Evolutionary conservation across 2,329 filamentous ascomycete species (phyloP).

Genomic region (Trichoderma oligosporum): DNA sequence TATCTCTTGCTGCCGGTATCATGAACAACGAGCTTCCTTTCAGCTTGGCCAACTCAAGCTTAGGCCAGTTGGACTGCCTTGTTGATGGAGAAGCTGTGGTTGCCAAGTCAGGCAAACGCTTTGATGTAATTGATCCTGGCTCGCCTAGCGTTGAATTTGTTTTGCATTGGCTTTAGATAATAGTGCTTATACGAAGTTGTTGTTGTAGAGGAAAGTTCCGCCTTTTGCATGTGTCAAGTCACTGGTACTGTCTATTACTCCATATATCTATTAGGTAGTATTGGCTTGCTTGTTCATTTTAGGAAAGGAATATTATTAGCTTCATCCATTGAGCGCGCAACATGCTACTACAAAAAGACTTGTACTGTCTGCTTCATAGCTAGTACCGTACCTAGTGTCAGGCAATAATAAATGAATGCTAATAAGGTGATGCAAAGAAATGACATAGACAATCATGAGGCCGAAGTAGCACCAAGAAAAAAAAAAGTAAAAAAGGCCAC

Average conservation of each 20-base stretch:
- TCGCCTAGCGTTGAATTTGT: no score
- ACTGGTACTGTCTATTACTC: background rate
- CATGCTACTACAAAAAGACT: no score
- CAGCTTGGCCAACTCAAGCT: constrained; percentile 44
- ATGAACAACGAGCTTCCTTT: constrained; percentile 32
- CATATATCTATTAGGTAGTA: background rate
- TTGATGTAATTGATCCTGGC: constrained; percentile 52
- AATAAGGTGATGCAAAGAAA: background rate
- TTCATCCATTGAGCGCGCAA: no score
- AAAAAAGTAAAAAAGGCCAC: background rate
- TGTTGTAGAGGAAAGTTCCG: no score
- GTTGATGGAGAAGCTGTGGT: constrained; percentile 46
- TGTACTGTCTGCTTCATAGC: no score
- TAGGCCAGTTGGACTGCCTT: constrained; percentile 48
- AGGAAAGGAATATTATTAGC: no score
- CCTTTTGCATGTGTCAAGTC: constrained; percentile 2
- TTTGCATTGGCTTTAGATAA: no score
- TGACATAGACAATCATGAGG: background rate
- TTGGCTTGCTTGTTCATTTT: no score
- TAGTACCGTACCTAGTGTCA: no score
- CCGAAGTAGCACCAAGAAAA: background rate
- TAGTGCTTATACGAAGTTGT: background rate
- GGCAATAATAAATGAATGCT: background rate
- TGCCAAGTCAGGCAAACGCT: constrained; percentile 45
- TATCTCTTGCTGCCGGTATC: background rate